Percentiles rank a stretch among this genome's conserved stretches.
Conservation (phyloP, 2,329 filamentous ascomycete genomes). For the Hysterium pulicare region DNA sequence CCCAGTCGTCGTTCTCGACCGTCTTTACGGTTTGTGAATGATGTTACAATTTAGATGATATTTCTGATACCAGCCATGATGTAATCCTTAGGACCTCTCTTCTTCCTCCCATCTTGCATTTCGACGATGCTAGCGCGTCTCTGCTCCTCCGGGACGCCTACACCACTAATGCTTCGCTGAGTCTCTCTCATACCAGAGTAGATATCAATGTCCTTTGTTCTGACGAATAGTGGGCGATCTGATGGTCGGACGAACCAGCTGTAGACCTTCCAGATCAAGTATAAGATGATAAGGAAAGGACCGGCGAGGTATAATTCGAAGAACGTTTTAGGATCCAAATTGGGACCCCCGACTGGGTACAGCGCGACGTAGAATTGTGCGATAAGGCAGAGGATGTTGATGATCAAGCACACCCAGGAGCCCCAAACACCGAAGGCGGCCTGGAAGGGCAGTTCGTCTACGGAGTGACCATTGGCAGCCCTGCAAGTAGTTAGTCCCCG, state of each 20-base stretch:
- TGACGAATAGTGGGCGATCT: slow-evolving; percentile 23
- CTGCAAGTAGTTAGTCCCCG: slow-evolving; percentile 7
- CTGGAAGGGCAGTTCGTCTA: slow-evolving; percentile 39
- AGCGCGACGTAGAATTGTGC: slow-evolving; percentile 38
- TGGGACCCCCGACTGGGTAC: slow-evolving; percentile 9
- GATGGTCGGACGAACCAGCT: slow-evolving; percentile 16
- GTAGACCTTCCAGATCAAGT: slow-evolving; percentile 43
- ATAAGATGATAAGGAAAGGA: slow-evolving; percentile 46
- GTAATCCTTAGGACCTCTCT: slow-evolving; percentile 9
- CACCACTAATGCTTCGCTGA: slow-evolving; percentile 19
- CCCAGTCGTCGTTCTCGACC: neutral
- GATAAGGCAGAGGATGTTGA: slow-evolving; percentile 34
- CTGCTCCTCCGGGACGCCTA: slow-evolving; percentile 20
- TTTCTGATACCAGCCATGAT: slow-evolving; percentile 1
- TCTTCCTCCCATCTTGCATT: slow-evolving; percentile 26
- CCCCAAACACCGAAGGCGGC: slow-evolving; percentile 36
- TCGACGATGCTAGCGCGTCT: slow-evolving; percentile 29
- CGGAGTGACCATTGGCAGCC: slow-evolving; percentile 22
- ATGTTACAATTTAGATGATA: slow-evolving; percentile 3
- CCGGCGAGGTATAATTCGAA: slow-evolving; percentile 45
- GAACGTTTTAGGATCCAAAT: slow-evolving; percentile 35
- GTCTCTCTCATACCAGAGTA: slow-evolving; percentile 25
- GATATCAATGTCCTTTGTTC: slow-evolving; percentile 29
- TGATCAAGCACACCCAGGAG: slow-evolving; percentile 29
- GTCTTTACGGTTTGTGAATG: neutral